A percentile compares a stretch with the other conserved stretches of the same genome.
Evolutionary conservation across 176 grass and related monocot genomes (phyloP).

Genomic region (Raddia distichophylla): DNA sequence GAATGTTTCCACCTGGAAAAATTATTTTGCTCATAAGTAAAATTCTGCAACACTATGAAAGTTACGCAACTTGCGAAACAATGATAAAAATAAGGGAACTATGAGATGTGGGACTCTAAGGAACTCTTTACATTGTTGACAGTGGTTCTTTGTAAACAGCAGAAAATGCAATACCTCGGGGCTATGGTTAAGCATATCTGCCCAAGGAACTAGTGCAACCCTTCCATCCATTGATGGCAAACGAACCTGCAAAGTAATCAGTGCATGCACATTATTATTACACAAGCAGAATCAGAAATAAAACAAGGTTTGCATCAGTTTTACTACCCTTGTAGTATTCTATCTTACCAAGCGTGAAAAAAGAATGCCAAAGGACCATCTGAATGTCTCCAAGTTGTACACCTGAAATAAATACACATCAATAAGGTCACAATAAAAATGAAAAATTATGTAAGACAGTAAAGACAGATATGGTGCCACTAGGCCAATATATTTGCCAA

Average conservation of each 20-base stretch:
- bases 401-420: constrained; percentile 53
- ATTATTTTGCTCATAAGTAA: constrained; percentile 39
- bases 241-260: constrained; percentile 67
- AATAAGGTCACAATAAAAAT: constrained; percentile 35
- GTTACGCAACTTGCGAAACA: constrained; percentile 23
- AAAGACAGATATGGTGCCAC: neutral
- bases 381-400: constrained; percentile 88
- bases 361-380: constrained; percentile 98
- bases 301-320: constrained; percentile 33
- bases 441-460: neutral
- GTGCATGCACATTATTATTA: neutral
- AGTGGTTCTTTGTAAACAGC: neutral
- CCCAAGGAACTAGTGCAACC: constrained; percentile 97
- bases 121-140: neutral
- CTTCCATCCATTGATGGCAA: constrained; percentile 95
- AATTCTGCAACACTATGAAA: constrained; percentile 5
- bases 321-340: constrained; percentile 10
- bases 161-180: constrained; percentile 69
- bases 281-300: neutral
- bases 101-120: neutral
- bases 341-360: constrained; percentile 92
- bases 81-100: neutral
- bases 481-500: constrained; percentile 29
- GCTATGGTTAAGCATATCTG: constrained; percentile 99
- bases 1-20: constrained; percentile 87